Evolutionary conservation across 2,329 filamentous ascomycete species (phyloP).

Genomic region (Colletotrichum incanum): DNA sequence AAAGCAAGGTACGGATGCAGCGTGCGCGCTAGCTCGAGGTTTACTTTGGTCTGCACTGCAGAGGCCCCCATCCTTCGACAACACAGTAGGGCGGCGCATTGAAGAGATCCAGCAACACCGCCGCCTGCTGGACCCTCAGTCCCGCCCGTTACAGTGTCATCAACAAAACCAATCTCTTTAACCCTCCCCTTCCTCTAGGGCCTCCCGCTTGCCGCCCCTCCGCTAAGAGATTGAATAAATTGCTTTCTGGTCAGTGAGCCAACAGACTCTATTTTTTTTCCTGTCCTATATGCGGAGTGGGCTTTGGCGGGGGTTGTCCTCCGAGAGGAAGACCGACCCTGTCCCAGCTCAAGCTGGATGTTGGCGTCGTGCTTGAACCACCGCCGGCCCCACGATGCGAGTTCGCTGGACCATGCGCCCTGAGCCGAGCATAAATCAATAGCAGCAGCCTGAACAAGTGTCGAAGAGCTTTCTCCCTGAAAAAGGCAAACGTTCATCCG

Average conservation of each 20-base stretch:
- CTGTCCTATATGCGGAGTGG: not conserved
- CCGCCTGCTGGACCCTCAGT: slow-evolving; percentile 3
- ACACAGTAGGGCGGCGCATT: not conserved
- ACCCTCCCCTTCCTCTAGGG: slow-evolving; percentile 8
- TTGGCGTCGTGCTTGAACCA: not conserved
- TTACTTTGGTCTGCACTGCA: slow-evolving; percentile 1
- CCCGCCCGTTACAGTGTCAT: not conserved
- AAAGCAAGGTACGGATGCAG: slow-evolving; percentile 41
- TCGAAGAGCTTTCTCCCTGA: not conserved
- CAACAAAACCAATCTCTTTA: not conserved
- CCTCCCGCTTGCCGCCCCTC: slow-evolving; percentile 31
- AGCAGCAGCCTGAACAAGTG: not conserved
- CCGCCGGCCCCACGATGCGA: not conserved
- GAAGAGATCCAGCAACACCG: slow-evolving; percentile 3
- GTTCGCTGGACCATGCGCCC: not conserved
- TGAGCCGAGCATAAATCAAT: not conserved
- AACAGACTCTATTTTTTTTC: not conserved
- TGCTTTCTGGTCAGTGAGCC: not conserved
- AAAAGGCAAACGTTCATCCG: slow-evolving; percentile 34
- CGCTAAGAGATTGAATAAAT: slow-evolving; percentile 2
- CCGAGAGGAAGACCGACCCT: not conserved
- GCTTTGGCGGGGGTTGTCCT: not conserved
- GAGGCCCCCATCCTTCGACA: not conserved
- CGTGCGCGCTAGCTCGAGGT: slow-evolving; percentile 30
- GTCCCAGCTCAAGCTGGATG: not conserved